Evolutionary conservation across 2,329 filamentous ascomycete species (phyloP), one percentile per base, ranked within the genome.

Genomic region (Neofusicoccum kwambonambiense): DNA sequence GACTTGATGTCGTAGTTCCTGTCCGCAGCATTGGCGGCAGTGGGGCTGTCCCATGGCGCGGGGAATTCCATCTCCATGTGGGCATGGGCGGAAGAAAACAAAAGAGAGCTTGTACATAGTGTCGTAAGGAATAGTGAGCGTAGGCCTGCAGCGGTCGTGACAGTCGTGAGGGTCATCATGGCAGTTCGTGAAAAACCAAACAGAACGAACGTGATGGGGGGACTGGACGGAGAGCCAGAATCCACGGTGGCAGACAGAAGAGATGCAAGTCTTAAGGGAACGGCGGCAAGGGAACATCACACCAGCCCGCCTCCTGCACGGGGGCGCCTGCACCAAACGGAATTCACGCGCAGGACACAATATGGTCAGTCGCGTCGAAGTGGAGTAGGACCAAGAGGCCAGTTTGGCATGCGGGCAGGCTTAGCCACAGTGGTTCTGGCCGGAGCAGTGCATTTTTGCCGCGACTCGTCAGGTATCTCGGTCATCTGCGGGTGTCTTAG

Each of bases 1-100:
- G 83, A 82, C 41, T 87, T 91, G 80, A 92, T 91, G 70, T 84
- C 86, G 80, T 90, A 92, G 79, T 93, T 90, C 73, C 86, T 82
- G 61, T 69, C 49, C 63, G 83, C 76, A 64, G 71, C 68, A 41
- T 75, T 77, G 49, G 80, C 74, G 17, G 80, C 79, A 81, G 51
- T 81, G 75, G 81, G 82, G 70, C 80, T 83, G 66, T 81, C 81
- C 27, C 87, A 76, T 9, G 84, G 82, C 65, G 81, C 83, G 1
- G 85, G 85, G 65, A 80, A 80, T 69, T 74, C 77, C 83, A 87
- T 81, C 72, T 87, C 81, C 78, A 87, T 85, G 72, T 87, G 85
- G 66, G 73, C 64, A n/a, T 58, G 19, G 34, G n/a, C 61, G 7
- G 27, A 35, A 17, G 61, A 45, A 47, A 60, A n/a, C n/a, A 39